Base-by-base conservation (phyloP, 306 rosid genomes). In the Leucaena leucocephala region DNA sequence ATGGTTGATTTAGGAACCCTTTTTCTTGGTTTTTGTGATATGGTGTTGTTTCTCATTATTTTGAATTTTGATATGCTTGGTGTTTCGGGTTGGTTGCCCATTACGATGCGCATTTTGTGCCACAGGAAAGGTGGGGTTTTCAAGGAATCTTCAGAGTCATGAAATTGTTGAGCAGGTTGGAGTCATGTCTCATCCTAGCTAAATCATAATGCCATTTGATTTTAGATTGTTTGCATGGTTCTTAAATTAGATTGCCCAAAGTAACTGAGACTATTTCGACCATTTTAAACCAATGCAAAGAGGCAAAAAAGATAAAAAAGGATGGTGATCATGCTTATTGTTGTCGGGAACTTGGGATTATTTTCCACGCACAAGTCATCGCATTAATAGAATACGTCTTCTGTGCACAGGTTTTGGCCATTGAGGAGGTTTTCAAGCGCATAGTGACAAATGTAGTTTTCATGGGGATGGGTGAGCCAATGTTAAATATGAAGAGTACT, bases 381-480 rank as follows among this genome's bases (percentile, higher is more conserved):
- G 35, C 57, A 17, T 40, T 69, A 65, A 33, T 11, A 61, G 65
- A 63, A 75, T 50, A 39, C 68, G 69, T 79, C 74, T 61, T 79
- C 8, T 82, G 14, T 76, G 42, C 80, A 54, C 87, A 94, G 98
- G 98, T 94, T 21, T 91, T 94, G 89, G 97, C 98, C 44, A 82
- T 95, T 79, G 98, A 95, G 84, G 98, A 95, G 73, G 85, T 89
- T 74, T 92, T 95, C 90, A 91, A 91, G 76, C 87, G 83, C 69
- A 87, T 97, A 88, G 98, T 95, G 86, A 82, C 95, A 46, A 95
- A 95, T 52, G 97, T 95, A 59, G 98, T 95, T 80, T 95, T 95
- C 86, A 95, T 95, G 98, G 98, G 98, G 85, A 95, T 95, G 98
- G 98, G 98, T 46, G 98, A 95, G 72, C 98, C 98, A 19, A 92